Percentiles rank a stretch among this genome's conserved stretches.
Conservation (phyloP, 2,329 filamentous ascomycete genomes). For the Cladorrhinum sp. region DNA sequence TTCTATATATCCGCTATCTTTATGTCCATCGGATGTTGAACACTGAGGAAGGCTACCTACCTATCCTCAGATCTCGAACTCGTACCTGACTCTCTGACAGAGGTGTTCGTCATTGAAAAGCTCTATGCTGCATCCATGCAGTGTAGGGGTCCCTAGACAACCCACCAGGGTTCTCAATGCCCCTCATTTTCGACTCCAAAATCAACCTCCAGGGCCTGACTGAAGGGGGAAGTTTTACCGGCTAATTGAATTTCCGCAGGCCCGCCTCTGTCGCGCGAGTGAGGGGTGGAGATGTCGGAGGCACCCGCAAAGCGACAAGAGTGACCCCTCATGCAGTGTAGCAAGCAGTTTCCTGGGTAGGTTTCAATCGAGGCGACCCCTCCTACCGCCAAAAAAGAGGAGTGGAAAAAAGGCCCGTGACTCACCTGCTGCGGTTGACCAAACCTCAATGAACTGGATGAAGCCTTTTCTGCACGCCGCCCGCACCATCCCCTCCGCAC, state of each 20-base stretch:
- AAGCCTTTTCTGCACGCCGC: conserved; percentile 21
- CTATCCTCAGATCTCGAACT: not conserved
- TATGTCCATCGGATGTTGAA: no score
- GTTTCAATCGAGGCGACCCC: conserved; percentile 12
- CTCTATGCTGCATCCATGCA: conserved; percentile 8
- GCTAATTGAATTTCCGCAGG: conserved; percentile 25
- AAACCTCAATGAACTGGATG: conserved; percentile 25
- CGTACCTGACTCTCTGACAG: not conserved
- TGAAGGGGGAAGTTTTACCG: conserved; percentile 21
- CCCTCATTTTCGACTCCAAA: conserved; percentile 11
- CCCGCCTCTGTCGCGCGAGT: conserved; percentile 4
- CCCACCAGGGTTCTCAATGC: conserved; percentile 9
- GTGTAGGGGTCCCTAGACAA: conserved; percentile 10
- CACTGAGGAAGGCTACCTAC: no score
- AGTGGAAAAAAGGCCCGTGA: conserved; percentile 24
- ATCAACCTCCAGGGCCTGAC: not conserved
- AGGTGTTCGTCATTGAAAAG: not conserved
- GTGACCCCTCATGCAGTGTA: conserved; percentile 19
- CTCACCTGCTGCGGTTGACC: conserved; percentile 26
- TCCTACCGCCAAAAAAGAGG: conserved; percentile 14
- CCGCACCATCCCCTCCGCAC: conserved; percentile 18
- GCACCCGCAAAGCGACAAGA: conserved; percentile 2
- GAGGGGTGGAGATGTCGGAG: conserved; percentile 14
- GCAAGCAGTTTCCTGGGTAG: conserved; percentile 17
- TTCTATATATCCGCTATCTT: not conserved